Base-by-base conservation (phyloP, 352 stramenopile species). In the Albugo candida region DNA sequence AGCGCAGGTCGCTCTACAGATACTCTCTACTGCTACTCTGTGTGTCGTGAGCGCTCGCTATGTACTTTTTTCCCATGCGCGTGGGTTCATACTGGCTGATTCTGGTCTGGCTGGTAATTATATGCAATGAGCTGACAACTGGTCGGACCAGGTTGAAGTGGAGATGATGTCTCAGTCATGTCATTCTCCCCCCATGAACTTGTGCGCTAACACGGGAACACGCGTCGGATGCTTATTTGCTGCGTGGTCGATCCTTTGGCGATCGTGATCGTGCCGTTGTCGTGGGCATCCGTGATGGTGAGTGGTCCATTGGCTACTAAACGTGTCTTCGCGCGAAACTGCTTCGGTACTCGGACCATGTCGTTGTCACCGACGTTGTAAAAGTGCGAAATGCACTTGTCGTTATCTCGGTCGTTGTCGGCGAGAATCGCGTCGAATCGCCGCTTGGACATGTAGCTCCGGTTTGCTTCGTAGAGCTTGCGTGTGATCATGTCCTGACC, bases 341-440 rank as follows among this genome's bases (percentile, higher is more conserved):
- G 6, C 34, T 51, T 51, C 18, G 45, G 45, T 3, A 51, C 12
- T n/a, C 45, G 45, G 11, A 51, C 17, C 45, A 51, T 51, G 10
- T 45, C 45, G 13, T 51, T 17, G 45, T 51, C 35, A 19, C 45
- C 31, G 5, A 24, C 18, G 14, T 51, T 5, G 34, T 51, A 51
- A 24, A 51, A 51, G 16, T 51, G 45, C 16, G 34, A 18, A 20
- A 51, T 8, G 3, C 45, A 19, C 13, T 42, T 42, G 6, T 51
- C 34, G 45, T 43, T 51, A 10, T 51, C 45, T 19, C 45, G n/a
- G n/a, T n/a, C n/a, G n/a, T 51, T 51, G 27, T 51, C 45, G 5
- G 34, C 45, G 11, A 51, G 31, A 38, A 51, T 51, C 36, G 45
- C 24, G 6, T 51, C 45, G 36, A 51, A 51, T 17, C 45, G 45